Evolutionary conservation across 169 alveolate genomes (phyloP), one percentile per base, ranked within the genome.

Genomic region (Neospora caninum): DNA sequence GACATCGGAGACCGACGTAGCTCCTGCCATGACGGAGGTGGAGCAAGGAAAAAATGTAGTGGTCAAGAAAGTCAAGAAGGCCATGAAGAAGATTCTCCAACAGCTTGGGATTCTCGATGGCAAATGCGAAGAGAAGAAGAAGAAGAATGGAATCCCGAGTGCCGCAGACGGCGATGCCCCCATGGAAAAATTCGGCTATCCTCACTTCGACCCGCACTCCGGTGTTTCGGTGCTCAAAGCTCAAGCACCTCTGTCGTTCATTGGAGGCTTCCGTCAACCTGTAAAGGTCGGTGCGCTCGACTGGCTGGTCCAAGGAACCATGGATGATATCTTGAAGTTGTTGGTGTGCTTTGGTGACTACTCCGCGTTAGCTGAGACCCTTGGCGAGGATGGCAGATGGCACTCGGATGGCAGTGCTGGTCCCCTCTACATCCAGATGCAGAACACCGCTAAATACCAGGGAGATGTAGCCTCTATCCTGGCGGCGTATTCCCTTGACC

Each of bases 141-240:
- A 38, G 22, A 7, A 39, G 10, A 43, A 39, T 0, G 41, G 36
- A 2, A 18, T 25, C n/a, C 92, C 92, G 25, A 73, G 70, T 38
- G 92, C 92, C 67, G 53, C 83, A 16, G 82, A 4, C 38, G 92
- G 92, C 13, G 36, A 88, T 42, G 7, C 86, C 39, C 92, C 92
- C 0, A 20, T 64, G 9, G 0, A 0, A 0, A 20, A 0, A 20
- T 88, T 88, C 31, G 92, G 92, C 42, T 88, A 88, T 34, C 92
- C 92, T 42, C 20, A 4, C 27, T 88, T 0, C 64, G 92, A 58
- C 39, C 9, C 58, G 16, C 9, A 18, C n/a, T 18, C 41, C 43
- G 43, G 64, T 27, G 0, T 0, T 0, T 0, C 45, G 0, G 0
- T 73, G 7, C 34, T 73, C 27, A n/a, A 27, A 38, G 27, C 27